These are phyloP conservation scores for Vararia minispora DNA, from an alignment of 768 basidiomycete species.

Conservation along the genomic window DNA sequence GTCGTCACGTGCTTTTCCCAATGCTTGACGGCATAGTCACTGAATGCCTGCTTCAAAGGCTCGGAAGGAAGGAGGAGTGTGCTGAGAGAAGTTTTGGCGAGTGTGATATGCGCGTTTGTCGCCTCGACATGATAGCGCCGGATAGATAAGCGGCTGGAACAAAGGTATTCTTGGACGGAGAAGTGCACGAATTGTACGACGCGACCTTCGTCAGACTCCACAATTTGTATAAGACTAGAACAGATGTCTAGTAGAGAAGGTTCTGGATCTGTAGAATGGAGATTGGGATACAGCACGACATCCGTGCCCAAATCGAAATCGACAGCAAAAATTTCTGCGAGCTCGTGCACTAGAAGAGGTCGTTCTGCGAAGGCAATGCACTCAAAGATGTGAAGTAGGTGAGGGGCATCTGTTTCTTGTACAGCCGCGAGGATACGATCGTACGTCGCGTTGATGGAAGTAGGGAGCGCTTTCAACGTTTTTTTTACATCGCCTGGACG, in stretches of 20 bases:
- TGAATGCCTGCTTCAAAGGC: not conserved
- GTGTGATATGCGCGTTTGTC: not conserved
- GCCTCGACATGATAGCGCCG: too few species aligned
- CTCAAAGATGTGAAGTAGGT: not conserved
- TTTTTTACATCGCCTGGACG: too few species aligned
- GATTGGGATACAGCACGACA: not conserved
- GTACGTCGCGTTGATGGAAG: not conserved
- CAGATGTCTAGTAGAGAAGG: not conserved
- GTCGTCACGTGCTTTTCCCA: not conserved
- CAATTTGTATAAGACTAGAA: not conserved
- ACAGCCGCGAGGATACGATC: not conserved
- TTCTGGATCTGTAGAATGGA: not conserved
- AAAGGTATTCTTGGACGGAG: not conserved
- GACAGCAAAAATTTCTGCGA: not conserved
- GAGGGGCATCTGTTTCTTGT: not conserved
- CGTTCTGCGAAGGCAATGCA: not conserved
- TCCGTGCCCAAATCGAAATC: not conserved
- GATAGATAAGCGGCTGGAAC: not conserved
- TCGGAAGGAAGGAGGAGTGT: not conserved
- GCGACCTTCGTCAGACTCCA: not conserved
- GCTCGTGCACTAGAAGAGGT: not conserved
- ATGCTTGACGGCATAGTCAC: not conserved
- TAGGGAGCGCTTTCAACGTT: not conserved
- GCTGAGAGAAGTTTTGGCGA: not conserved
- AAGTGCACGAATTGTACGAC: conserved; percentile 2